phyloP scores from a whole-genome alignment of 2,329 filamentous ascomycete species.

The Fusarium robinianum region DNA sequence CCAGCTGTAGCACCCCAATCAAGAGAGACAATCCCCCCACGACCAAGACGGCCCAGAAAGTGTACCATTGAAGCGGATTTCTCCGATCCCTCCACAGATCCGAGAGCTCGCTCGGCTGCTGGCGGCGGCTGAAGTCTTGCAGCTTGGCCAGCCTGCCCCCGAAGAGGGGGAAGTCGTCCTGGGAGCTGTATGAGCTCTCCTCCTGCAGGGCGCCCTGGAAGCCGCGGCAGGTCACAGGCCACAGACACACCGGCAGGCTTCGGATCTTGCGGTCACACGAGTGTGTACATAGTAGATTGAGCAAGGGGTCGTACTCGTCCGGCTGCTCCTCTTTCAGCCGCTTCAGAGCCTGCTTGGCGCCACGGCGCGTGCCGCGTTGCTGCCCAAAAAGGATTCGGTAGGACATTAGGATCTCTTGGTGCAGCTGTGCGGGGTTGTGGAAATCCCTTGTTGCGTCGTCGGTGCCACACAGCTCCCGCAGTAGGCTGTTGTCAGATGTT shows the following conservation, averaged over 20 bases:
- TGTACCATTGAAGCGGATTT: conserved; percentile 14
- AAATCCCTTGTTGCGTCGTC: too few relatives aligned
- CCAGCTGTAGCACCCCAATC: background rate
- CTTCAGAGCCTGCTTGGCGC: background rate
- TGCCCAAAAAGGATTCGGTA: conserved; percentile 9
- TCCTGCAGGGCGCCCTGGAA: background rate
- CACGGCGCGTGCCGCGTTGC: background rate
- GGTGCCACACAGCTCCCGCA: too few relatives aligned
- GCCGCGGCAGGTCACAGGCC: background rate
- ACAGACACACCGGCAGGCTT: background rate
- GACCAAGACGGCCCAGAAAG: conserved; percentile 13
- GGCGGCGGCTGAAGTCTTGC: background rate
- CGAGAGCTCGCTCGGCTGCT: conserved; percentile 1
- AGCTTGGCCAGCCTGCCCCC: background rate
- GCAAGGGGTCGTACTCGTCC: background rate
- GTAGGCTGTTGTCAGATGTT: too few relatives aligned
- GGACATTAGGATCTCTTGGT: conserved; percentile 9
- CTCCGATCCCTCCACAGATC: conserved; percentile 10
- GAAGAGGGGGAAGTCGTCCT: background rate
- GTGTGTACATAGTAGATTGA: background rate
- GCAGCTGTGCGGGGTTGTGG: too few relatives aligned
- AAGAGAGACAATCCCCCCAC: background rate
- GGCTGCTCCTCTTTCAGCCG: background rate
- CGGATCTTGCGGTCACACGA: background rate
- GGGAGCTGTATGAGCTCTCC: background rate